Percentiles rank a stretch among this genome's conserved stretches.
These are phyloP conservation scores for Ceratocystis colombiana DNA, from an alignment of 2,329 filamentous ascomycete species.

Conservation along the genomic window DNA sequence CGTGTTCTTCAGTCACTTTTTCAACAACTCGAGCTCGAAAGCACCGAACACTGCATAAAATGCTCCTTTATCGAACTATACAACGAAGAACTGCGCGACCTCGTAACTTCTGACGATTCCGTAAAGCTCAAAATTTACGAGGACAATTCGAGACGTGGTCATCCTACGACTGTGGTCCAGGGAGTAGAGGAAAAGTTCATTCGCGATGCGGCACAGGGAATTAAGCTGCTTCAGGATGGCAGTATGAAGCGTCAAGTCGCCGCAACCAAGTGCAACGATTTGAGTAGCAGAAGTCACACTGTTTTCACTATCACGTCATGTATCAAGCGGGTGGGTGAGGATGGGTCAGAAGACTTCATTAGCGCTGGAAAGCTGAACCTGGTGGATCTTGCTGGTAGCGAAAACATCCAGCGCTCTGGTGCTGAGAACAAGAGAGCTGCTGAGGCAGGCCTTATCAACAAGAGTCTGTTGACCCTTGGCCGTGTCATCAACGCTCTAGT, in stretches of 20 bases:
- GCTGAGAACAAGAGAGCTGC: constrained; percentile 96
- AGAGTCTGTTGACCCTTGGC: constrained; percentile 86
- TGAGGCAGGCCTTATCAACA: constrained; percentile 95
- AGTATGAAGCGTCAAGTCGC: constrained; percentile 96
- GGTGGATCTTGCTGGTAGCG: constrained; percentile 91
- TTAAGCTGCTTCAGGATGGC: constrained; percentile 77
- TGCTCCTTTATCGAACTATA: constrained; percentile 98
- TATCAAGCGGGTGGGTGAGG: constrained; percentile 68
- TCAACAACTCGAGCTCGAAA: constrained; percentile 66
- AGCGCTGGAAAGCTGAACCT: constrained; percentile 90
- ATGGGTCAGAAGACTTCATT: constrained; percentile 80
- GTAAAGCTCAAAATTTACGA: constrained; percentile 93
- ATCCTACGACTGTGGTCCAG: constrained; percentile 77
- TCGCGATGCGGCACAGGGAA: constrained; percentile 70
- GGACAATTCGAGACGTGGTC: constrained; percentile 75
- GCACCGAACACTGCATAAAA: constrained; percentile 79
- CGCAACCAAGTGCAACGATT: constrained; percentile 97
- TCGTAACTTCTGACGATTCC: constrained; percentile 71
- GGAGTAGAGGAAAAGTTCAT: constrained; percentile 97
- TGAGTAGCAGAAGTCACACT: constrained; percentile 93
- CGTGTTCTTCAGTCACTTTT: constrained; percentile 82
- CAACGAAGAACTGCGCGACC: constrained; percentile 89
- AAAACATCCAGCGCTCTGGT: constrained; percentile 94
- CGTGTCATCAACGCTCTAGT: constrained; percentile 96
- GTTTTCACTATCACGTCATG: constrained; percentile 94